These are phyloP conservation scores for Erysiphe pulchra DNA, from an alignment of 2,329 filamentous ascomycete genomes.

Conservation along the genomic window DNA sequence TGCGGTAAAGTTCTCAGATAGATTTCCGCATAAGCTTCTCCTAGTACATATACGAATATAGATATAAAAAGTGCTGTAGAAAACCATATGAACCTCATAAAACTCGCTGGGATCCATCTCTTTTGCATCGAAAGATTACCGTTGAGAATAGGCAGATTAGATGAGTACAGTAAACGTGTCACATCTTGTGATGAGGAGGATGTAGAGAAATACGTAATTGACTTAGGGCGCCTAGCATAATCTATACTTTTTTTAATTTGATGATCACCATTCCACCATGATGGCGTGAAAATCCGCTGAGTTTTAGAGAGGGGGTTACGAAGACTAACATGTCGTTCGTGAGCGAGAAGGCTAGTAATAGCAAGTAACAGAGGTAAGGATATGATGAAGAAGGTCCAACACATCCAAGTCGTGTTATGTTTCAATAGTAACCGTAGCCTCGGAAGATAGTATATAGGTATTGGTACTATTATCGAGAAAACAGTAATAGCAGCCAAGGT, in stretches of 20 bases:
- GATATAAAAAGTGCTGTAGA: conserved; percentile 35
- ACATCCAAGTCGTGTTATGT: conserved; percentile 43
- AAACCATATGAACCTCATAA: conserved; percentile 45
- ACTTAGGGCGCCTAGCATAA: conserved; percentile 14
- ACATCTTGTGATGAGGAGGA: conserved; percentile 12
- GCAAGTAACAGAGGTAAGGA: conserved; percentile 40
- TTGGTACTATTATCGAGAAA: conserved; percentile 30
- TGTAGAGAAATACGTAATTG: conserved; percentile 12
- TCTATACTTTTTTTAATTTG: conserved; percentile 19
- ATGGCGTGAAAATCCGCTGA: conserved; percentile 38
- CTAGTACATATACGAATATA: conserved; percentile 38
- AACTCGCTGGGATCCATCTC: conserved; percentile 35
- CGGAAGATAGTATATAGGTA: conserved; percentile 31
- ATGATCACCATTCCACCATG: conserved; percentile 38
- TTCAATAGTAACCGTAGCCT: conserved; percentile 25
- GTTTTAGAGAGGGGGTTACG: conserved; percentile 37
- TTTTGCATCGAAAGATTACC: conserved; percentile 9
- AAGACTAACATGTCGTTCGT: conserved; percentile 35
- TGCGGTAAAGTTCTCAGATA: conserved; percentile 42
- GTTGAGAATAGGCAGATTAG: conserved; percentile 2
- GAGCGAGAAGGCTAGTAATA: conserved; percentile 34
- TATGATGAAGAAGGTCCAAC: conserved; percentile 46
- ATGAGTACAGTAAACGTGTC: conserved; percentile 8
- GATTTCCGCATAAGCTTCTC: conserved; percentile 43
- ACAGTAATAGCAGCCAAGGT: conserved; percentile 35